A percentile compares a stretch with the other conserved stretches of the same genome.
These are phyloP conservation scores for Flaveria brownii DNA, from an alignment of 129 eudicot species.

Conservation along the genomic window DNA sequence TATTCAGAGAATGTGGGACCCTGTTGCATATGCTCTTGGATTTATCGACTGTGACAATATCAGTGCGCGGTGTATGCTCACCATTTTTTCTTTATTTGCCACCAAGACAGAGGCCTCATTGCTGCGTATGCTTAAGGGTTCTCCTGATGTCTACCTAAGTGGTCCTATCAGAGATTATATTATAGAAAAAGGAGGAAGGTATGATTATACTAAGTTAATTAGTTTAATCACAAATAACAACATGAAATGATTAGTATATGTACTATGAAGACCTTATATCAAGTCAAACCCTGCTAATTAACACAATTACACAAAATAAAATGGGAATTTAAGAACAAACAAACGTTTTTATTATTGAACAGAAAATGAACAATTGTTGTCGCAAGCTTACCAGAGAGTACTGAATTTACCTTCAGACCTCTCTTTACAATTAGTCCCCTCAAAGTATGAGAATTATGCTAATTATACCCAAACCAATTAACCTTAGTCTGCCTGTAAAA, in stretches of 20 bases:
- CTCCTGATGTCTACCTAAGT: constrained; percentile 95
- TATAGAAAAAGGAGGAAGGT: constrained; percentile 92
- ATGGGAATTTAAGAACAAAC: too few species aligned
- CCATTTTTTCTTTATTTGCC: constrained; percentile 95
- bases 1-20: constrained; percentile 99
- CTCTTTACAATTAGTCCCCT: too few species aligned
- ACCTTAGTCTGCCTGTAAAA: too few species aligned
- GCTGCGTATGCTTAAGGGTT: constrained; percentile 97
- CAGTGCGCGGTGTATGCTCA: constrained; percentile 99
- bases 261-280: constrained; percentile 10
- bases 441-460: too few species aligned
- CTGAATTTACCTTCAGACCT: too few species aligned
- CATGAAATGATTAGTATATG: not conserved
- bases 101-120: constrained; percentile 97
- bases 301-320: too few species aligned
- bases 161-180: constrained; percentile 93
- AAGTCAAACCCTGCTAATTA: not conserved
- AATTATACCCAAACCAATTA: too few species aligned
- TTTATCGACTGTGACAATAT: constrained; percentile 97
- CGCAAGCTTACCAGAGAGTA: too few species aligned
- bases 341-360: too few species aligned
- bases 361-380: too few species aligned
- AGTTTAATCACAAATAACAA: constrained; percentile 6
- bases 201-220: constrained; percentile 21
- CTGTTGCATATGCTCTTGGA: constrained; percentile 99